Base-by-base conservation (phyloP, 2,329 filamentous ascomycete genomes). In the Fusarium acutatum region DNA sequence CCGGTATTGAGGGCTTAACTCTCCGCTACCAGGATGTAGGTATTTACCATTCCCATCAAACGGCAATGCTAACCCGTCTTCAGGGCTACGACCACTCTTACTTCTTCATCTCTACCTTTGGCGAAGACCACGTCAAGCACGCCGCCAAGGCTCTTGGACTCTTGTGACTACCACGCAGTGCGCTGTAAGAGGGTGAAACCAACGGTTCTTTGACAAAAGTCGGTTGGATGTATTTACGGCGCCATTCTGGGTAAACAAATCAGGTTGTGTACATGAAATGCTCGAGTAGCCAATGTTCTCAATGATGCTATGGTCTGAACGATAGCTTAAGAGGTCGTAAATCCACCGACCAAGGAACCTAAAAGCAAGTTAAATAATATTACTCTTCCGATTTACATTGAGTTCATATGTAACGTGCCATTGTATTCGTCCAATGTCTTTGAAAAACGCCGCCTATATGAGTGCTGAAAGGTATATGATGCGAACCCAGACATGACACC, bases 51-150 rank as follows among this genome's bases (percentile, higher is more conserved):
- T 17, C 15, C 35, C 17, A 3, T 10, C 3, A 24, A 11, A n/a
- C 10, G 9, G 18, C 34, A 17, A 26, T 32, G 15, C 49, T 62
- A 18, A 61, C 24, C 59, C 13, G 35, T 17, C 10, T 41, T 7
- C 10, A 93, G 84, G 95, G 91, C 71, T 98, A 99, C 81, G 96
- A 99, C 82, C 96, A 99, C 85, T 97, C 94, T 71, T 99, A 99
- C 86, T 99, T 91, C 84, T 98, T 97, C 84, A 97, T 99, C 87
- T 92, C 95, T 40, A 91, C 91, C 22, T 99, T 99, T 81, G 90
- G 92, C 47, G 92, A 94, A 79, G 95, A 98, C 77, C 96, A 99
- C 83, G 89, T 98, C 75, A 92, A 94, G 78, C 94, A 97, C 84
- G 95, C 95, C 68, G 96, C 95, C 75, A 97, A 96, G 87, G 92